These are phyloP conservation scores for Jackrogersella multiformis DNA, from an alignment of 495 filamentous ascomycete genomes.

Conservation along the genomic window DNA sequence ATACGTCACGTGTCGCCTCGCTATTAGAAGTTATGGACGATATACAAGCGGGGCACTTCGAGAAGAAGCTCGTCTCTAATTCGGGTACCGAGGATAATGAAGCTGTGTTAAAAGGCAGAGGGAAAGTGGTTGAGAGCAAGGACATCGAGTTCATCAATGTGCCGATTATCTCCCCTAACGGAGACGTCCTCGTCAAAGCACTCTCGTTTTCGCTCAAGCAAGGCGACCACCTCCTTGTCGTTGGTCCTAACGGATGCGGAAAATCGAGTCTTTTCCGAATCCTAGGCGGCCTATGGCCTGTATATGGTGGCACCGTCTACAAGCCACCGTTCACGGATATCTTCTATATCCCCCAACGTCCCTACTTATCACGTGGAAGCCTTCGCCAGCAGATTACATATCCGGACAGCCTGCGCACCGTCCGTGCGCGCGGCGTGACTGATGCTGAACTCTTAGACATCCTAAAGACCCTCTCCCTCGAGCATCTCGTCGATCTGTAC, in stretches of 20 bases:
- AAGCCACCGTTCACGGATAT: slow-evolving; percentile 91
- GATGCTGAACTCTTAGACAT: slow-evolving; percentile 83
- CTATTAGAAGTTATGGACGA: slow-evolving; percentile 95
- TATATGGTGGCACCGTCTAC: slow-evolving; percentile 90
- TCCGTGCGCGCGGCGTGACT: slow-evolving; percentile 83
- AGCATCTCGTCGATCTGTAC: slow-evolving; percentile 80
- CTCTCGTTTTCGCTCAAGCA: slow-evolving; percentile 86
- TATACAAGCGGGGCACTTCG: slow-evolving; percentile 84
- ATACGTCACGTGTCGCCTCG: slow-evolving; percentile 89
- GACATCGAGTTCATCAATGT: slow-evolving; percentile 90
- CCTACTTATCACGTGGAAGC: slow-evolving; percentile 87
- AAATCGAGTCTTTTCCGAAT: slow-evolving; percentile 97
- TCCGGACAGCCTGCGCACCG: slow-evolving; percentile 86
- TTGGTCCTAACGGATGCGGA: slow-evolving; percentile 96
- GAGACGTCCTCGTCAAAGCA: slow-evolving; percentile 84
- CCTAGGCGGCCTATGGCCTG: slow-evolving; percentile 96
- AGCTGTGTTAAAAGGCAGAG: slow-evolving; percentile 80
- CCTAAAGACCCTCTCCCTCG: slow-evolving; percentile 81
- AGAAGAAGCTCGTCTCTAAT: slow-evolving; percentile 94
- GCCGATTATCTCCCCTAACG: slow-evolving; percentile 97
- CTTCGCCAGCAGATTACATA: slow-evolving; percentile 97
- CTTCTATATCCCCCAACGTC: slow-evolving; percentile 97
- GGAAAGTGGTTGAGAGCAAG: slow-evolving; percentile 76
- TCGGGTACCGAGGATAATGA: slow-evolving; percentile 80
- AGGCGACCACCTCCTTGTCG: slow-evolving; percentile 91